Evolutionary conservation across 805 yeast species (phyloP), one percentile per base, ranked within the genome.

Genomic region (Pichia heedii): DNA sequence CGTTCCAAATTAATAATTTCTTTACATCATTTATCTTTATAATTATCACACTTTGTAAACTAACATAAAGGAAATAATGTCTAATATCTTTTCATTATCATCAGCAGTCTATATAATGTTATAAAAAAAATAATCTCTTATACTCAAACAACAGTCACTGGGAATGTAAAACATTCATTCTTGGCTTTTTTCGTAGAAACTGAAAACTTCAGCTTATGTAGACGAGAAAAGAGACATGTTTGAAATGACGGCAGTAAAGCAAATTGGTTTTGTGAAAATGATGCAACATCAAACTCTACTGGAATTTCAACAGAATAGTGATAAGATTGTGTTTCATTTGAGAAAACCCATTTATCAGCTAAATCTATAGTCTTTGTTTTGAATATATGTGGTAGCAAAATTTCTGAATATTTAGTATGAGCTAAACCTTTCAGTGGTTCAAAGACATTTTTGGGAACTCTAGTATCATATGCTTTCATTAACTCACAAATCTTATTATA

Each of bases 191-290:
- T 39, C 7, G 29, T 20, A 3, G 43, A 21, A 33, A 47, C 21
- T 5, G 34, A 27, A 3, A 47, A 22, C 3, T 36, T 13, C 2
- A 43, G 22, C 21, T 43, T 40, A 32, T 48, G 46, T 19, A 36
- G 16, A 13, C 51, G n/a, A 15, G 43, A 30, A 9, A 48, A 19
- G 11, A 30, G 16, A 37, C 51, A 48, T 3, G 48, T 43, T 36
- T 46, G 47, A 22, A 48, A 48, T 10, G 41, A 36, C 11, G 51
- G 50, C 4, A 40, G 24, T n/a, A 48, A 27, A 20, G 37, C 44
- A 19, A 30, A 34, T 11, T 43, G 43, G 19, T 19, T 16, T 2
- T 12, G n/a, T 16, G 18, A 19, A n/a, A 40, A 22, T 10, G 26
- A 19, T 8, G 22, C 20, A 4, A 32, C 16, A 20, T 42, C 36